Conservation (phyloP, 352 stramenopile species). For the Halophytophthora batemanensis region DNA sequence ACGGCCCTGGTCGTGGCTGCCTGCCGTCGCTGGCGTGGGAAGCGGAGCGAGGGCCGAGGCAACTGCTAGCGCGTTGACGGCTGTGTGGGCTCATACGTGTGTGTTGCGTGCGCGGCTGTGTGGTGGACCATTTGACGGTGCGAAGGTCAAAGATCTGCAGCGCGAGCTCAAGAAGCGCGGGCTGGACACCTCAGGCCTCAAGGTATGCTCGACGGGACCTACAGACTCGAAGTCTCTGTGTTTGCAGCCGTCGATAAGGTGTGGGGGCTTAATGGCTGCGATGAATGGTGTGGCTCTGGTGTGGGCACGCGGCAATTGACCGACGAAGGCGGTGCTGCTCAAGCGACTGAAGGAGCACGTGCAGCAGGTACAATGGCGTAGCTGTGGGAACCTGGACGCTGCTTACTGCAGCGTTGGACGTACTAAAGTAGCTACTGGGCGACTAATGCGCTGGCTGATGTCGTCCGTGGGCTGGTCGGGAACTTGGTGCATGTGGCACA, state of each 20-base stretch:
- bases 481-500: neutral
- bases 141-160: conserved; percentile 56
- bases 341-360: conserved; percentile 35
- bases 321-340: conserved; percentile 28
- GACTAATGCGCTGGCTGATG: too few relatives aligned
- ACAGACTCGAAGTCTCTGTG: neutral
- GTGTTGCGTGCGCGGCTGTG: neutral
- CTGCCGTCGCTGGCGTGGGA: neutral
- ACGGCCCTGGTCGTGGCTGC: too few relatives aligned
- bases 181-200: conserved; percentile 36
- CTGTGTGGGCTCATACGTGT: neutral
- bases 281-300: neutral
- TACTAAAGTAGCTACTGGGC: too few relatives aligned
- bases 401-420: too few relatives aligned
- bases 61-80: neutral
- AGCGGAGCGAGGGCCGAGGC: too few relatives aligned
- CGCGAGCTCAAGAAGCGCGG: conserved; percentile 36
- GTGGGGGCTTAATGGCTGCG: neutral
- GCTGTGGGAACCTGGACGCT: neutral
- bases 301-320: too few relatives aligned
- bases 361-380: conserved; percentile 12
- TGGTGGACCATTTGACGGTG: too few relatives aligned
- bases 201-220: conserved; percentile 15
- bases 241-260: neutral
- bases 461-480: too few relatives aligned